phyloP scores from a whole-genome alignment of 1,284 basidiomycete species.

The Moesziomyces sp. region DNA sequence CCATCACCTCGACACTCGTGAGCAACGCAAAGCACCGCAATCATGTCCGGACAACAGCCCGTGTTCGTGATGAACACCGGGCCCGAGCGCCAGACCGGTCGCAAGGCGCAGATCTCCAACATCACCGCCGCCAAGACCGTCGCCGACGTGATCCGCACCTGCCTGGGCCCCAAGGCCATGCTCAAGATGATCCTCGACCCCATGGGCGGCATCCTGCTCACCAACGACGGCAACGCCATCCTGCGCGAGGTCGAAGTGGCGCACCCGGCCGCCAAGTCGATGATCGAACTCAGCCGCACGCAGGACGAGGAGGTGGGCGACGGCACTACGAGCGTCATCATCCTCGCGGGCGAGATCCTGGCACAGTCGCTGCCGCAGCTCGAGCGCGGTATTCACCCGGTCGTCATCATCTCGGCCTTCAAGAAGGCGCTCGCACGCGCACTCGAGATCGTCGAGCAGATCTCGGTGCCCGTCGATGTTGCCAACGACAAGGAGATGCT shows the following conservation, averaged over 20 bases:
- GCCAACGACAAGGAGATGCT: constrained; percentile 91
- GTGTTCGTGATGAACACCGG: constrained; percentile 75
- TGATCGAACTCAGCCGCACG: constrained; percentile 97
- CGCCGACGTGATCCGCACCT: constrained; percentile 97
- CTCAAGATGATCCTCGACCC: constrained; percentile 97
- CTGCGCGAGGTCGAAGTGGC: constrained; percentile 97
- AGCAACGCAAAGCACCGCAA: constrained; percentile 4
- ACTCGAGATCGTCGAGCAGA: constrained; percentile 84
- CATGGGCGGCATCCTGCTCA: constrained; percentile 71
- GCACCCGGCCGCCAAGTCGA: constrained; percentile 97
- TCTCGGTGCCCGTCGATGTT: constrained; percentile 90
- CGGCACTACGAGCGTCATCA: constrained; percentile 96
- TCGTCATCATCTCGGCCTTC: constrained; percentile 97
- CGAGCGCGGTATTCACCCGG: constrained; percentile 95
- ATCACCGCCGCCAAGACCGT: constrained; percentile 99
- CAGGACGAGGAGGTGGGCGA: constrained; percentile 99
- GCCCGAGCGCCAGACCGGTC: constrained; percentile 89
- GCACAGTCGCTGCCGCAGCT: constrained; percentile 91
- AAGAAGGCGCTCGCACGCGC: constrained; percentile 93
- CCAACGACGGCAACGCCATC: constrained; percentile 98
- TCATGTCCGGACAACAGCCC: constrained; percentile 66
- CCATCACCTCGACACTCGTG: neutral
- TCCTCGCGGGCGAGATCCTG: constrained; percentile 98
- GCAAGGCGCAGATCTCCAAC: constrained; percentile 96
- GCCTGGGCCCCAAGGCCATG: constrained; percentile 97